Percentiles rank a stretch among this genome's conserved stretches.
phyloP scores from a whole-genome alignment of 768 basidiomycete species.

The Leccinum rimulosum region DNA sequence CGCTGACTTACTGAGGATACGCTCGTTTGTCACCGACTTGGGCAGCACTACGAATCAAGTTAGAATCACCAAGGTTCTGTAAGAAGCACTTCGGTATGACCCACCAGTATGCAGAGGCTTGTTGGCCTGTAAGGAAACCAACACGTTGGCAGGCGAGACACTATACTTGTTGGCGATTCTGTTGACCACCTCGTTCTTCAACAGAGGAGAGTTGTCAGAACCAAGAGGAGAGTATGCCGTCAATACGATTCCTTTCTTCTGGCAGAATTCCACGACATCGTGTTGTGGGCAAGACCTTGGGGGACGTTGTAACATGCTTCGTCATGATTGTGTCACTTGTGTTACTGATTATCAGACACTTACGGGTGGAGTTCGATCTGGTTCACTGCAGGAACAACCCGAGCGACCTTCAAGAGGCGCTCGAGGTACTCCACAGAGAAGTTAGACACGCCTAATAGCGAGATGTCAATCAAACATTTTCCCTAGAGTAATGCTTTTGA shows the following conservation, averaged over 20 bases:
- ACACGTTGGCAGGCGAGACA: constrained; percentile 60
- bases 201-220: constrained; percentile 65
- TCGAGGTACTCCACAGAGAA: constrained; percentile 64
- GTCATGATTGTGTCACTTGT: neutral
- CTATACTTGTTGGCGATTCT: constrained; percentile 61
- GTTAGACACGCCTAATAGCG: constrained; percentile 58
- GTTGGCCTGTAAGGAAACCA: constrained; percentile 75
- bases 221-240: constrained; percentile 83
- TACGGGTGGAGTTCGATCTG: constrained; percentile 78
- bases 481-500: neutral
- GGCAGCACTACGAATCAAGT: constrained; percentile 48
- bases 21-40: constrained; percentile 71
- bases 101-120: constrained; percentile 52
- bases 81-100: neutral
- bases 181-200: constrained; percentile 55
- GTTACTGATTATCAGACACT: constrained; percentile 19
- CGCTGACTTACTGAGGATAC: constrained; percentile 49
- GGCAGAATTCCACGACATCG: constrained; percentile 62
- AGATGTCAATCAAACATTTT: neutral
- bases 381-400: constrained; percentile 69
- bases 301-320: neutral
- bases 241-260: constrained; percentile 60
- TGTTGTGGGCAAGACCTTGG: constrained; percentile 61
- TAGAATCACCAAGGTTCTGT: constrained; percentile 14
- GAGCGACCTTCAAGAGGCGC: constrained; percentile 52